Base-by-base conservation (phyloP, 2,329 filamentous ascomycete species). In the Knoxdaviesia proteae region DNA sequence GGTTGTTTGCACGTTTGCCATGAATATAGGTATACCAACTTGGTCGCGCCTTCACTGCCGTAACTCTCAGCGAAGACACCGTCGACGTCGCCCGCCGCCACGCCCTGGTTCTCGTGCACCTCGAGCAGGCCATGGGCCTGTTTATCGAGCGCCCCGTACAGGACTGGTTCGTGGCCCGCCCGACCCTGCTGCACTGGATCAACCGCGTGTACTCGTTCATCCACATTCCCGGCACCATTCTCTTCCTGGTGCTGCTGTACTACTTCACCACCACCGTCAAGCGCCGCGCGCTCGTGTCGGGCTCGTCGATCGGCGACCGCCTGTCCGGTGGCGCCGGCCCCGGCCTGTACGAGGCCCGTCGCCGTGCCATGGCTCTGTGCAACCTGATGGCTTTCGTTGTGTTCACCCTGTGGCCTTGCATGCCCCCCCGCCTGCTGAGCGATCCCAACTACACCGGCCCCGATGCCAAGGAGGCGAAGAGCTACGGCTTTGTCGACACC, bases 131-230 rank as follows among this genome's bases (percentile, higher is more conserved):
- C 1, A 61, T 82, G 2, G 65, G 69, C 45, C 67, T 83, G 32
- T 83, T 82, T 56, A 64, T 67, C 60, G 79, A 84, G 55, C 58
- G 72, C 4, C 60, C 61, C 8, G 65, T 83, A 39, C 79, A 84
- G 57, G 56, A 59, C 34, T 65, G 60, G 57, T 67, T 67, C 51
- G 54, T 62, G 45, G 55, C 59, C 20, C 66, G 67, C 42, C 67
- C 74, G 2, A 53, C 61, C 32, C 51, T 78, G 37, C 69, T 84
- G 62, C 69, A 64, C 49, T 81, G 70, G 70, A 80, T 76, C 50
- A 84, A 84, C 58, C 69, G 77, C 52, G 67, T 71, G 32, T 84
- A 84, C 58, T 82, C 77, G 5, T 83, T 82, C 58, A 81, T 84
- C 51, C 80, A 84, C 56, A 84, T 84, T 45, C 80, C 79, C 1